Percentiles rank a stretch among this genome's conserved stretches.
Conservation (phyloP, 1,284 basidiomycete genomes). For the Naganishia sp. region DNA sequence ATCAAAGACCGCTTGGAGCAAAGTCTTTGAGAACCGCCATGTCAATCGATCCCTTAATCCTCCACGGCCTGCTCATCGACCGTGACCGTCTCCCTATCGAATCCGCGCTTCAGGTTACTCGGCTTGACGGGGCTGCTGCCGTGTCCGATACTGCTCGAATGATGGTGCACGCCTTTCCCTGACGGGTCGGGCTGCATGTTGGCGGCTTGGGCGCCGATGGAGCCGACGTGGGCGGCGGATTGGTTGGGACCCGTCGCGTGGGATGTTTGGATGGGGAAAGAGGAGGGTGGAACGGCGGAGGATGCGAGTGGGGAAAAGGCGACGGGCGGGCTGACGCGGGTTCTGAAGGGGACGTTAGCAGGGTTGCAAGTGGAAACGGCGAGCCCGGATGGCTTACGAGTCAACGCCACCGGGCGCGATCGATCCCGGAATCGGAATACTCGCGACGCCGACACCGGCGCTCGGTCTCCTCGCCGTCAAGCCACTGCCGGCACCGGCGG, state of each 20-base stretch:
- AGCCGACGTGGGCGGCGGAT: conserved; percentile 15
- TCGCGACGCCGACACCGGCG: conserved; percentile 6
- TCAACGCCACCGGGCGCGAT: conserved; percentile 6
- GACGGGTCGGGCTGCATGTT: conserved; percentile 1
- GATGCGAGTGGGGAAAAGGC: conserved; percentile 23
- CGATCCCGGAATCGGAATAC: conserved; percentile 17
- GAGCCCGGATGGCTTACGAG: conserved; percentile 9
- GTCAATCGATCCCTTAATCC: conserved; percentile 3
- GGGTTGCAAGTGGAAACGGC: background rate
- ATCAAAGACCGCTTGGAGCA: no score
- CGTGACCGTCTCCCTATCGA: background rate
- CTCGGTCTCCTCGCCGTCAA: conserved; percentile 15
- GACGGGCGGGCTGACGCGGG: conserved; percentile 25
- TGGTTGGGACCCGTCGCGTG: conserved; percentile 6
- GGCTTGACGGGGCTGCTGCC: conserved; percentile 26
- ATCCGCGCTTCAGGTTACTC: conserved; percentile 27
- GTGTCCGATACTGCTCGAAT: conserved; percentile 9
- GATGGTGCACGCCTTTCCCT: conserved; percentile 4
- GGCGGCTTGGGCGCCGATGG: conserved; percentile 12
- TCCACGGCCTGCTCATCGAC: conserved; percentile 23
- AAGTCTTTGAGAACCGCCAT: no score
- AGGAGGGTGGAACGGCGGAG: conserved; percentile 27
- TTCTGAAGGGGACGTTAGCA: background rate
- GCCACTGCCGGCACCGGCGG: conserved; percentile 10
- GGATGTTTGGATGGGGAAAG: conserved; percentile 29